Conservation (phyloP, 768 basidiomycete species). For the Tricholomella constricta region DNA sequence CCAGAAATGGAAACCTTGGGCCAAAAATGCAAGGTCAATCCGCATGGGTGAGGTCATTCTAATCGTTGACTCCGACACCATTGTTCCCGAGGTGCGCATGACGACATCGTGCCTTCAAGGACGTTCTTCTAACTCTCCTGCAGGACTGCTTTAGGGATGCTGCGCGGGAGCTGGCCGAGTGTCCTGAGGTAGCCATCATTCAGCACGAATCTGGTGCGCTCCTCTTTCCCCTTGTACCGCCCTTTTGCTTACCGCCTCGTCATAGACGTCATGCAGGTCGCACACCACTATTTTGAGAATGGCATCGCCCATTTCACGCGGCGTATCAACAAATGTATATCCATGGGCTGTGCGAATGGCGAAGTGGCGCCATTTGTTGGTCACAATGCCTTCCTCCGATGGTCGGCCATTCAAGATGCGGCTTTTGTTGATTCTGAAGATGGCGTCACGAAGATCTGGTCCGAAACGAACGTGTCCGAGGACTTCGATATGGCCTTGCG, state of each 20-base stretch:
- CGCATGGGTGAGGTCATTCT: conserved; percentile 81
- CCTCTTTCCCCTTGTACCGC: not conserved
- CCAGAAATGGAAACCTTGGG: conserved; percentile 69
- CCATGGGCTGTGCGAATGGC: conserved; percentile 78
- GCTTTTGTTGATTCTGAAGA: conserved; percentile 70
- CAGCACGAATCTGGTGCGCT: conserved; percentile 83
- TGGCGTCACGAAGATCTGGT: conserved; percentile 75
- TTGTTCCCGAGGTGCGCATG: conserved; percentile 65
- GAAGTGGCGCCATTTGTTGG: conserved; percentile 85
- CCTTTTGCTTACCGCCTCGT: not conserved
- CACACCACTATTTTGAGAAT: conserved; percentile 88
- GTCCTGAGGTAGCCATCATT: conserved; percentile 84
- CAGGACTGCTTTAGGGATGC: conserved; percentile 90
- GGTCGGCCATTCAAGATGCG: conserved; percentile 88
- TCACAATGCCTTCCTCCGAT: conserved; percentile 87
- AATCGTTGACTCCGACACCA: conserved; percentile 79
- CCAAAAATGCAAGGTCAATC: conserved; percentile 70
- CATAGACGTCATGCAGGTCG: conserved; percentile 87
- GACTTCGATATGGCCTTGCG: conserved; percentile 83
- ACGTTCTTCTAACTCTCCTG: not conserved
- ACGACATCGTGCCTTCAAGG: not conserved
- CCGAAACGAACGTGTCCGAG: conserved; percentile 79
- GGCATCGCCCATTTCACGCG: conserved; percentile 88
- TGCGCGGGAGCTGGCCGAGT: conserved; percentile 79
- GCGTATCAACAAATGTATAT: conserved; percentile 82